Evolutionary conservation across 2,329 filamentous ascomycete species (phyloP), one percentile per base, ranked within the genome.

Genomic region (Cytospora schulzeri): DNA sequence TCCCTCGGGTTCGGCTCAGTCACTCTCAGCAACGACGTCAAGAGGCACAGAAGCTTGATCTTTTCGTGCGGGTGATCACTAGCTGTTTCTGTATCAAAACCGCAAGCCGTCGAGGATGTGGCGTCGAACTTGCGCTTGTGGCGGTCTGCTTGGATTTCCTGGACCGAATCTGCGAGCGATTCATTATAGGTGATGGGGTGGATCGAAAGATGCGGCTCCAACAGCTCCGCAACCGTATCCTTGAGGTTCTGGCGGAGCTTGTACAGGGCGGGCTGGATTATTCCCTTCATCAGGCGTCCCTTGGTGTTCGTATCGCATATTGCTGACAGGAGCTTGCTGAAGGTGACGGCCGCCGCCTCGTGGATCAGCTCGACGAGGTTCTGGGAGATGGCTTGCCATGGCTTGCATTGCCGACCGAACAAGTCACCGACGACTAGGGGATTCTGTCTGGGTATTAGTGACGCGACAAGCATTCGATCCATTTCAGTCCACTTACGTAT

Each of bases 111-210:
- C 9, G 14, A 1, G 19, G 63, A 14, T 4, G 45, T 54, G 2
- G 2, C 38, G 6, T 72, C 67, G 26, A 70, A 71, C 0, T 66
- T 59, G 12, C 67, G 66, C 48, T 70, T 61, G 29, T 72, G 69
- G 11, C 71, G 70, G 26, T 65, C 9, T 0, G 60, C 65, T 55
- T 72, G 71, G 3, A 66, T 70, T 1, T 68, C 8, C 28, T 71
- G 68, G 2, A 73, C 70, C 1, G 50, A 63, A 4, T 65, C 50
- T 1, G 69, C 70, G 3, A 73, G 66, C 35, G 68, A 70, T 28
- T 72, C 68, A 26, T 71, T 72, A 60, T 72, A 73, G 2, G 70
- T 73, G 64, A 73, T 73, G 7, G 70, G 71, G 51, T 73, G 70
- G 3, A 70, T 66, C 1, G 69, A 69, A 2, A 70, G 29, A 48